Evolutionary conservation across 208 protist species (phyloP).

Genomic region (Trypanosoma platydactyli): DNA sequence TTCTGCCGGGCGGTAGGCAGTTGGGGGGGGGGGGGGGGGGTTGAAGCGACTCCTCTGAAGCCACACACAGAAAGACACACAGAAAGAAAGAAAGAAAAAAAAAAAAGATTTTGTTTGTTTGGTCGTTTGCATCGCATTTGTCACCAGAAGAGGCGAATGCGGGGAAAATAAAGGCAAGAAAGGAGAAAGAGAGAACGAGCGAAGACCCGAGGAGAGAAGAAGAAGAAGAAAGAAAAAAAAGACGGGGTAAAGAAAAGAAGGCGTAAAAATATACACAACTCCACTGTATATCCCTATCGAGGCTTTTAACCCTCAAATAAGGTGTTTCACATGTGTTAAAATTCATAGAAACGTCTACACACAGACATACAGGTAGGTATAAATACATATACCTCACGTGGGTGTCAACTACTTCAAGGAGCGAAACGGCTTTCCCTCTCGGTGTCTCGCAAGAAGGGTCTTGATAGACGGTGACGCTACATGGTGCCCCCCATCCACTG

Average conservation of each 20-base stretch:
- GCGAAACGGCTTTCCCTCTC: not conserved
- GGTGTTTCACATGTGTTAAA: slow-evolving; percentile 1
- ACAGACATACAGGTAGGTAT: no score
- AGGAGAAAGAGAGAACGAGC: slow-evolving; percentile 14
- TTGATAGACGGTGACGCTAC: slow-evolving; percentile 63
- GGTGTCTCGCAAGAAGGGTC: slow-evolving; percentile 65
- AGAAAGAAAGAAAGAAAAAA: slow-evolving; percentile 1
- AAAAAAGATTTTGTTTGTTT: not conserved
- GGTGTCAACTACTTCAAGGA: slow-evolving; percentile 1
- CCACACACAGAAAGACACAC: not conserved
- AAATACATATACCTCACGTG: no score
- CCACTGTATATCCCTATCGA: slow-evolving; percentile 10
- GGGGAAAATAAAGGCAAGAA: slow-evolving; percentile 12
- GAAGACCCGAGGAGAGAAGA: slow-evolving; percentile 2
- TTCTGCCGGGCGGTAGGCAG: no score
- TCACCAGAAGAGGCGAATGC: not conserved
- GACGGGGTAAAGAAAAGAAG: not conserved
- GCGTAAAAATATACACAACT: slow-evolving; percentile 14
- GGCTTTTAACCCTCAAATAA: no score
- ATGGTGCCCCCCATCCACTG: slow-evolving; percentile 2
- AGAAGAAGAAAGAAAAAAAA: slow-evolving; percentile 18
- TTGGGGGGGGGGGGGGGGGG: no score
- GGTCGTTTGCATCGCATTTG: not conserved
- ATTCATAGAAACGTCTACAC: no score
- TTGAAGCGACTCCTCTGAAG: not conserved